A percentile compares a stretch with the other conserved stretches of the same genome.
Conservation (phyloP, 2,329 filamentous ascomycete species). For the Drechslerella dactyloides region DNA sequence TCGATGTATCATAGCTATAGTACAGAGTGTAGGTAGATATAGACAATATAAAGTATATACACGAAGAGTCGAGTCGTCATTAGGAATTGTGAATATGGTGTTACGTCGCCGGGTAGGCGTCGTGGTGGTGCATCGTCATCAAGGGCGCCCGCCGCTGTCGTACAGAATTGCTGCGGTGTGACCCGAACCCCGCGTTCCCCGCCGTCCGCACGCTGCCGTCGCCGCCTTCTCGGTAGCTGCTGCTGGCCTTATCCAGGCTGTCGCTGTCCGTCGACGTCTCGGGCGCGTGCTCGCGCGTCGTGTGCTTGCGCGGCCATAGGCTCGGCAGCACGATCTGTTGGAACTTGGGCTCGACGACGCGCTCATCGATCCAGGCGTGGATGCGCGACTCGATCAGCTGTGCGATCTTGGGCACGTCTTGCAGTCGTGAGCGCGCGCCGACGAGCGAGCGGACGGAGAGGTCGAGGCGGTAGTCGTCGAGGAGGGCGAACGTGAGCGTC, state of each 20-base stretch:
- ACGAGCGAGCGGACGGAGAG: conserved; percentile 80
- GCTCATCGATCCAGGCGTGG: conserved; percentile 86
- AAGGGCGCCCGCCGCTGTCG: conserved; percentile 37
- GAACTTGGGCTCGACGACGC: conserved; percentile 82
- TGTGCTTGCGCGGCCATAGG: conserved; percentile 83
- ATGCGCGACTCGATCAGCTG: conserved; percentile 80
- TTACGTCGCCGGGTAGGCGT: conserved; percentile 24
- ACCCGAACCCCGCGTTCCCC: conserved; percentile 19
- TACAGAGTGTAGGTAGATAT: background rate
- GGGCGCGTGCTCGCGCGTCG: conserved; percentile 66
- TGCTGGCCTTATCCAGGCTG: conserved; percentile 33
- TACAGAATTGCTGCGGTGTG: conserved; percentile 44
- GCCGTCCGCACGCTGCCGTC: conserved; percentile 33
- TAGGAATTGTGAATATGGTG: background rate
- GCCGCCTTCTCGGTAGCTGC: background rate
- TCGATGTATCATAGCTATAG: too few relatives aligned
- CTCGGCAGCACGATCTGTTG: conserved; percentile 84
- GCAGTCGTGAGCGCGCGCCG: conserved; percentile 77
- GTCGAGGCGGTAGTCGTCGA: conserved; percentile 84
- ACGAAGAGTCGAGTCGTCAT: conserved; percentile 26
- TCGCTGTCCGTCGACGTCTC: conserved; percentile 36
- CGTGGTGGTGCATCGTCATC: conserved; percentile 45
- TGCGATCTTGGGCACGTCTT: conserved; percentile 87
- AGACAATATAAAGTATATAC: conserved; percentile 28
- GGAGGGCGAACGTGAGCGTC: conserved; percentile 91